Evolutionary conservation across 768 basidiomycete genomes (phyloP).

Genomic region (Boletellus ananiceps): DNA sequence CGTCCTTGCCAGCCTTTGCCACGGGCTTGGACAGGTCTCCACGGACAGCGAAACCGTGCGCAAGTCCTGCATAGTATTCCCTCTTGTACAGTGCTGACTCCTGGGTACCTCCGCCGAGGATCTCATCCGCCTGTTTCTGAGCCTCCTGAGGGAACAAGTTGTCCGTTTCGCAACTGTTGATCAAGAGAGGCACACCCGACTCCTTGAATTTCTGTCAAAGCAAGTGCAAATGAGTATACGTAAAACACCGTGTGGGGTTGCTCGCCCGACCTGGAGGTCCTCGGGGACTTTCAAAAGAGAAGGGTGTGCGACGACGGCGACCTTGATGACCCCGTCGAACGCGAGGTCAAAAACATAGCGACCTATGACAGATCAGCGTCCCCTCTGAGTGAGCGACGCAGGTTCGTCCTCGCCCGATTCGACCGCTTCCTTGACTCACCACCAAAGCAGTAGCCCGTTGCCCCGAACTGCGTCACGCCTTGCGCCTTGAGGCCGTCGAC

Average conservation of each 20-base stretch:
- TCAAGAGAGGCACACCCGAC: slow-evolving; percentile 54
- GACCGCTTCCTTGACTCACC: slow-evolving; percentile 32
- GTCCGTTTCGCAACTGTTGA: slow-evolving; percentile 61
- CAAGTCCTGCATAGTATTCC: slow-evolving; percentile 33
- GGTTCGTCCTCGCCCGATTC: background rate
- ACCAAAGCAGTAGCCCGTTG: slow-evolving; percentile 69
- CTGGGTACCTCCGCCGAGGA: slow-evolving; percentile 44
- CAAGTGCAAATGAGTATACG: background rate
- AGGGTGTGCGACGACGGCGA: slow-evolving; percentile 43
- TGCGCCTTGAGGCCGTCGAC: slow-evolving; percentile 51
- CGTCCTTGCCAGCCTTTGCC: slow-evolving; percentile 60
- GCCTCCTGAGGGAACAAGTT: slow-evolving; percentile 44
- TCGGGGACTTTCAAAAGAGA: slow-evolving; percentile 34
- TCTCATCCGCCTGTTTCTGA: slow-evolving; percentile 43
- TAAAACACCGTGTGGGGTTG: background rate
- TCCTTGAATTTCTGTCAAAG: slow-evolving; percentile 43
- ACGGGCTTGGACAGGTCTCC: slow-evolving; percentile 45
- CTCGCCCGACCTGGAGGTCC: slow-evolving; percentile 52
- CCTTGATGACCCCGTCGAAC: slow-evolving; percentile 36
- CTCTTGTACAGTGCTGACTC: slow-evolving; percentile 38
- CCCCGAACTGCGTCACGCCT: slow-evolving; percentile 55
- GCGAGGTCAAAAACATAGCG: slow-evolving; percentile 46
- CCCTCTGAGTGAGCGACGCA: background rate
- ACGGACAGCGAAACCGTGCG: slow-evolving; percentile 55
- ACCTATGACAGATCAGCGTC: slow-evolving; percentile 17